Conservation (phyloP, 1,284 basidiomycete species). For the Inonotus hispidus region DNA sequence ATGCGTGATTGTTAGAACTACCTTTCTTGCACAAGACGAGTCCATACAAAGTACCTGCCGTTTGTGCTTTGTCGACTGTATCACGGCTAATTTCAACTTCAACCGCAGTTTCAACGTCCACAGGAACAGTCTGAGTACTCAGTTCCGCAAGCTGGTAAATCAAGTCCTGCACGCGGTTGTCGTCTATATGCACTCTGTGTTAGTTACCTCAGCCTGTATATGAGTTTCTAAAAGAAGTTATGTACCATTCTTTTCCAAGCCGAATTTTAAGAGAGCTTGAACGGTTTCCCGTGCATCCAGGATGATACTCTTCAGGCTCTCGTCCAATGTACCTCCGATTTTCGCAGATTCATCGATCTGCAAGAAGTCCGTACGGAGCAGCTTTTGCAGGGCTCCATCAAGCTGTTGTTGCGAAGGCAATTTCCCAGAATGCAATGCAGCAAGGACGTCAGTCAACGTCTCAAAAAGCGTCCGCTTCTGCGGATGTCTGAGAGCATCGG, state of each 20-base stretch:
- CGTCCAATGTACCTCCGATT: constrained; percentile 1
- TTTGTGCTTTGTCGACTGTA: background rate
- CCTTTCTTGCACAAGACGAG: background rate
- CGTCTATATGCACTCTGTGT: constrained; percentile 28
- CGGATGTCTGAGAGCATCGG: background rate
- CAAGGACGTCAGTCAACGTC: constrained; percentile 37
- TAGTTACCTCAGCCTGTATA: background rate
- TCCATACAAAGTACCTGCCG: constrained; percentile 2
- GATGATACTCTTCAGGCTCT: constrained; percentile 28
- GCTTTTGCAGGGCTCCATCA: constrained; percentile 27
- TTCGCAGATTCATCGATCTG: constrained; percentile 14
- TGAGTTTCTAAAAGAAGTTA: background rate
- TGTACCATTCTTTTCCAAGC: constrained; percentile 47
- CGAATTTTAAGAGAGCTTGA: constrained; percentile 36
- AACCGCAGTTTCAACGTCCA: constrained; percentile 24
- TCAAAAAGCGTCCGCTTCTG: constrained; percentile 24
- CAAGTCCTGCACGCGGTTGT: constrained; percentile 42
- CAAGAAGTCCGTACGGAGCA: constrained; percentile 35
- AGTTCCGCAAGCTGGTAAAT: constrained; percentile 31
- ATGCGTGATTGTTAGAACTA: background rate
- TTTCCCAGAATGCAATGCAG: constrained; percentile 41
- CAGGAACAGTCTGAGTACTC: constrained; percentile 19
- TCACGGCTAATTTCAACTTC: background rate
- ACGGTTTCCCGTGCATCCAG: constrained; percentile 31
- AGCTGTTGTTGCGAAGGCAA: constrained; percentile 44